Evolutionary conservation across 306 rosid genomes (phyloP), one percentile per base, ranked within the genome.

Genomic region (Luffa aegyptiaca): DNA sequence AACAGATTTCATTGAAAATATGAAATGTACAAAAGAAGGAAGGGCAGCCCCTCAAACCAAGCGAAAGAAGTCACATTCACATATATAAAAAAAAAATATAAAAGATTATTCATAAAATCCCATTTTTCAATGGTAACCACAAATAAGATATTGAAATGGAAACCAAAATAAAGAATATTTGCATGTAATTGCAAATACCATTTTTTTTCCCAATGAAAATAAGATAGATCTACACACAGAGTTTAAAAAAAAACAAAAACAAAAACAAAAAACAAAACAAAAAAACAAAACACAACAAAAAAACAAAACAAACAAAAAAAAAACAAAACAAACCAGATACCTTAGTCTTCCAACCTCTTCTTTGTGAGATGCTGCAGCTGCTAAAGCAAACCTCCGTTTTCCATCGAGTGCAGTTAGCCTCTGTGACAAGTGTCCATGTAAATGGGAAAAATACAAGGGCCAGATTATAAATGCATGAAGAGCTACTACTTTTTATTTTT

Each of bases 391-490:
- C 83, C 97, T 95, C 82, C 94, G 88, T 81, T 95, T 93, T 72
- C 97, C 97, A 85, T 95, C 99, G 83, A 95, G 88, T 82, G 99
- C 97, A 42, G 97, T 93, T 89, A 95, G 83, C 87, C 99, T 91
- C 99, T 95, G 84, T 36, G 39, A 63, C 48, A 80, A 81, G 66
- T 10, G 77, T 75, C 49, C 57, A 84, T 52, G 17, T 17, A 12
- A 75, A 18, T 14, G 59, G 80, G 78, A 51, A 12, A 14, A 10
- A 31, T 20, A 55, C 11, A 20, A 46, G 39, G 21, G 57, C n/a
- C n/a, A 21, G 48, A 5, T 7, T 58, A 26, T 10, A 56, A 8
- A n/a, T 33, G 26, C 42, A 20, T 21, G 12, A 73, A 2, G 5
- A 61, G 31, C 64, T 48, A 42, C 51, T 26, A 26, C 31, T 26